Evolutionary conservation across 257 asterid genomes (phyloP).

Genomic region (Ajuga chamaepitys): DNA sequence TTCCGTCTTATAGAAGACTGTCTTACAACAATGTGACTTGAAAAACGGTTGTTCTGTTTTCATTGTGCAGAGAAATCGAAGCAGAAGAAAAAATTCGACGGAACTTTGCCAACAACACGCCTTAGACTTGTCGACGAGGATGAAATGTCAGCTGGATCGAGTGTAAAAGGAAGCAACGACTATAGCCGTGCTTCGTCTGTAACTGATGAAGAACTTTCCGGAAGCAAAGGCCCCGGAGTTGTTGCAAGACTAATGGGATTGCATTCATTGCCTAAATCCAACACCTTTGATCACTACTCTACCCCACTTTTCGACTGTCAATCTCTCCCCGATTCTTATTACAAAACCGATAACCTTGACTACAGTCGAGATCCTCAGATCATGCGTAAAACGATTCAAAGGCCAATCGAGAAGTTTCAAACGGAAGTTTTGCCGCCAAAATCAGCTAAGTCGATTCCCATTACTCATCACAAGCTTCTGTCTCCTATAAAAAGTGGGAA

Average conservation of each 20-base stretch:
- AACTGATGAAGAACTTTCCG: slow-evolving; percentile 59
- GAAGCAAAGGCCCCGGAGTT: slow-evolving; percentile 57
- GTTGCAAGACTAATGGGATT: slow-evolving; percentile 97
- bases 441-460: slow-evolving; percentile 80
- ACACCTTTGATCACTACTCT: slow-evolving; percentile 35
- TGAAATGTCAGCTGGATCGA: slow-evolving; percentile 40
- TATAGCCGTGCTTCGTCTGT: slow-evolving; percentile 74
- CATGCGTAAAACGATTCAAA: slow-evolving; percentile 26
- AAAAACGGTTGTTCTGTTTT: not conserved
- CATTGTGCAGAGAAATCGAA: slow-evolving; percentile 55
- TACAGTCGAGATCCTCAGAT: slow-evolving; percentile 31
- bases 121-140: slow-evolving; percentile 69
- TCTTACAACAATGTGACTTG: not conserved
- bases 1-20: too few relatives aligned
- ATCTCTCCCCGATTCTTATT: slow-evolving; percentile 37
- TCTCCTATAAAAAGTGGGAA: slow-evolving; percentile 73
- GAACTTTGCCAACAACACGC: slow-evolving; percentile 59
- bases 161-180: slow-evolving; percentile 62
- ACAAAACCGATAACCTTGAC: slow-evolving; percentile 27
- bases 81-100: slow-evolving; percentile 68
- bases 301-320: slow-evolving; percentile 50
- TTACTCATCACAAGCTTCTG: slow-evolving; percentile 71
- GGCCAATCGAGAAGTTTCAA: slow-evolving; percentile 71
- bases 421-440: slow-evolving; percentile 78
- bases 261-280: slow-evolving; percentile 66